Base-by-base conservation (phyloP, 1,139 yeast genomes). In the Debaryomyces subglobosus region DNA sequence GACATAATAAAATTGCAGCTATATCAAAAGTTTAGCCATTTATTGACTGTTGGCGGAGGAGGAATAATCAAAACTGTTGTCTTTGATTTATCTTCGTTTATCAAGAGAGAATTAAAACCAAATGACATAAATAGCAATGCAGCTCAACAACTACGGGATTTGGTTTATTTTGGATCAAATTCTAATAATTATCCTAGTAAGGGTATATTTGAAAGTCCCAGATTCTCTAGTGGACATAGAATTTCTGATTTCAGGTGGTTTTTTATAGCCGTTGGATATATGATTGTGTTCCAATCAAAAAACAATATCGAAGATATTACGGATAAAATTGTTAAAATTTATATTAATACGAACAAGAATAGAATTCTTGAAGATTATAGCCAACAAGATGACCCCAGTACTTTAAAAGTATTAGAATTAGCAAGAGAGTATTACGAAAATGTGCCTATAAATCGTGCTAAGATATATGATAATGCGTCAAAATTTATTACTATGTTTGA, bases 241-340 rank as follows among this genome's bases (percentile, higher is more conserved):
- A 42, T 51, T 30, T 46, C 58, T 2, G 55, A 54, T 12, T 54
- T 52, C 45, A 59, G 67, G 46, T 65, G 74, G 68, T 67, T 74
- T 38, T 72, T 68, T 51, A 71, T 70, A 20, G 60, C 65, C 13
- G 64, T 72, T 40, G 78, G 78, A n/a, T 71, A 70, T 49, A 57
- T 70, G 57, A 58, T 67, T 45, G 61, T 67, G 48, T 53, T 57
- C 18, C 60, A 66, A 24, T 53, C 63, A 3, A 67, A 63, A 23
- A 52, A 56, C 16, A 55, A 62, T 6, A 57, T 69, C 3, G 69
- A 70, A 35, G 58, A 53, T 7, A 59, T 72, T 42, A 58, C 66
- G 5, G 75, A 72, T 45, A 58, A 62, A 45, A 59, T 73, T 8
- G 63, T 73, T 18, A 61, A 61, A 5, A 60, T 71, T 45, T 73